phyloP scores from a whole-genome alignment of 768 basidiomycete genomes.

The Suillus occidentalis region DNA sequence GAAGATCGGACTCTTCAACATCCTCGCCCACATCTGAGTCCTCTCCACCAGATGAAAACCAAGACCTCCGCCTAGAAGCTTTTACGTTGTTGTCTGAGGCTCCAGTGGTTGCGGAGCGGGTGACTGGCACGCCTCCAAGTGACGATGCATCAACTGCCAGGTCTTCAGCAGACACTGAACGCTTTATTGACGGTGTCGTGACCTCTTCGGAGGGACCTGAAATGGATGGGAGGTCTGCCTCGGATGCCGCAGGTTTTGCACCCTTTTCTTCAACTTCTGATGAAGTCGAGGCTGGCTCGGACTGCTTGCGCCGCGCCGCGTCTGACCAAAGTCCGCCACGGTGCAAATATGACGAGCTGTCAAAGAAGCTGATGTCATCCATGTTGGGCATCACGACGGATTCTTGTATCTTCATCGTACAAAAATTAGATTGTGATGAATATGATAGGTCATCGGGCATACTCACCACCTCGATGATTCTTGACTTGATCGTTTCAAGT shows the following conservation, averaged over 20 bases:
- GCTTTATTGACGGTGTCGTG: slow-evolving; percentile 16
- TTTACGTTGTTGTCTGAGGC: slow-evolving; percentile 26
- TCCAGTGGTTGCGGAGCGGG: slow-evolving; percentile 24
- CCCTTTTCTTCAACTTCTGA: slow-evolving; percentile 5
- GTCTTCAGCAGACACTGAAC: slow-evolving; percentile 34
- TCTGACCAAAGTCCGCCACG: slow-evolving; percentile 92
- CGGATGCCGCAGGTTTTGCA: slow-evolving; percentile 14
- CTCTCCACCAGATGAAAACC: slow-evolving; percentile 53
- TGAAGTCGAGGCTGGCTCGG: slow-evolving; percentile 14
- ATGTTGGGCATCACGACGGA: slow-evolving; percentile 96
- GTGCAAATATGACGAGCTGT: slow-evolving; percentile 59
- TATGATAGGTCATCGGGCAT: slow-evolving; percentile 14
- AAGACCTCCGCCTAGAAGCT: slow-evolving; percentile 47
- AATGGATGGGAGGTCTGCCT: slow-evolving; percentile 27
- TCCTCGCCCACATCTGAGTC: slow-evolving; percentile 28
- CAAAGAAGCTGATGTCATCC: slow-evolving; percentile 97
- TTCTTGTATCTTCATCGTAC: slow-evolving; percentile 70
- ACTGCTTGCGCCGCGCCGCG: slow-evolving; percentile 50
- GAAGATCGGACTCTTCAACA: slow-evolving; percentile 25
- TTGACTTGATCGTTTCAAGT: slow-evolving; percentile 83
- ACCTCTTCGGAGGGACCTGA: slow-evolving; percentile 34
- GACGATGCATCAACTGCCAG: slow-evolving; percentile 22
- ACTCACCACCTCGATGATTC: slow-evolving; percentile 82
- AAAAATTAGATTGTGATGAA: slow-evolving; percentile 50
- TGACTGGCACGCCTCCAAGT: slow-evolving; percentile 21